These are phyloP conservation scores for Lyophyllum decastes DNA, from an alignment of 768 basidiomycete species.

Conservation along the genomic window DNA sequence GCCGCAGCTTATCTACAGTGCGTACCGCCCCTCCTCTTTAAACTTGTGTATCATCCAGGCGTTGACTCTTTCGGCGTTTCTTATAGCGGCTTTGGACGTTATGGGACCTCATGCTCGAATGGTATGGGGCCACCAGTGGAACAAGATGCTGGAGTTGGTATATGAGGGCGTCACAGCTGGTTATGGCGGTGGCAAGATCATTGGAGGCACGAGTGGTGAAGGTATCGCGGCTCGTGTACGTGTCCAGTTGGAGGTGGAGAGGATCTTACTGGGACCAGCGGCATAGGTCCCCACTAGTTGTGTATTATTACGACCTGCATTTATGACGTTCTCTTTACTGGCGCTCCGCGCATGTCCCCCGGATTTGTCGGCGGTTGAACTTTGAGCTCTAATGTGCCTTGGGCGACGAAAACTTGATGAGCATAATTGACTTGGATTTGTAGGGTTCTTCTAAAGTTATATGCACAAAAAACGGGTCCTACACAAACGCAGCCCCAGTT, in stretches of 20 bases:
- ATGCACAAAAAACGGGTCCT: too few species aligned
- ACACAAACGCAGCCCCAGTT: too few species aligned
- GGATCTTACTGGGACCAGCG: slow-evolving; percentile 32
- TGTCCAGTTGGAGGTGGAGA: slow-evolving; percentile 66
- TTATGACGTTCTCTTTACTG: too few species aligned
- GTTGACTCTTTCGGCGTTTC: slow-evolving; percentile 10
- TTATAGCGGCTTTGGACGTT: slow-evolving; percentile 69
- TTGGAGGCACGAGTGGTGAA: slow-evolving; percentile 64
- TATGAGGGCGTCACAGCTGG: slow-evolving; percentile 65
- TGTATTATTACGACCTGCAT: too few species aligned
- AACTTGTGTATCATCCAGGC: too few species aligned
- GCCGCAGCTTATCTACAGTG: slow-evolving; percentile 70
- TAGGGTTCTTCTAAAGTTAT: too few species aligned
- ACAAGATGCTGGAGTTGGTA: slow-evolving; percentile 67
- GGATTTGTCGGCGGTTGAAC: too few species aligned
- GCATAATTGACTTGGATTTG: too few species aligned
- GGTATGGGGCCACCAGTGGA: slow-evolving; percentile 80
- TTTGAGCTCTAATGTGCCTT: too few species aligned
- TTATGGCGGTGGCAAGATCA: slow-evolving; percentile 42
- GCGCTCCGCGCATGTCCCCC: too few species aligned
- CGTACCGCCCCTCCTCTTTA: slow-evolving; percentile 30
- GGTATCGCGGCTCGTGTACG: slow-evolving; percentile 66
- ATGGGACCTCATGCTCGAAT: slow-evolving; percentile 59
- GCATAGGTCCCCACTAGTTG: too few species aligned
- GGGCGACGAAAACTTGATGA: too few species aligned